A percentile compares a stretch with the other conserved stretches of the same genome.
phyloP scores from a whole-genome alignment of 345 rosid species.

The Hirschfeldia incana region DNA sequence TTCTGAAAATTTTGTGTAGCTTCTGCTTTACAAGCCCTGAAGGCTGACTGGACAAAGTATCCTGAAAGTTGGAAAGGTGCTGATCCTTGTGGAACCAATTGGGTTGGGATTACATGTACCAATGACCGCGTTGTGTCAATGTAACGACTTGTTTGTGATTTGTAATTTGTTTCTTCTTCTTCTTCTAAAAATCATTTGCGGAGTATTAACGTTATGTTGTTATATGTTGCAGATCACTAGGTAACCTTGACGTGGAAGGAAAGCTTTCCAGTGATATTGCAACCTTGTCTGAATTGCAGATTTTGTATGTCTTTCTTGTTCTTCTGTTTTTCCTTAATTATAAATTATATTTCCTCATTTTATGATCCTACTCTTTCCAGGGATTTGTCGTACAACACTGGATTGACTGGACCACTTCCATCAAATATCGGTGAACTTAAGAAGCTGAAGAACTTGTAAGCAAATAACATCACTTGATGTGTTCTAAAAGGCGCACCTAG shows the following conservation, averaged over 20 bases:
- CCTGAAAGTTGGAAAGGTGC: background rate
- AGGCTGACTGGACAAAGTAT: background rate
- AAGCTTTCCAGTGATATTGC: background rate
- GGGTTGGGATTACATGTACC: background rate
- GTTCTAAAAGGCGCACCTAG: background rate
- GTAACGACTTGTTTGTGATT: constrained; percentile 26
- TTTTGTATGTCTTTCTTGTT: background rate
- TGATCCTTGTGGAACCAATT: background rate
- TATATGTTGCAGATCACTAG: constrained; percentile 48
- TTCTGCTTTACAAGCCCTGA: background rate
- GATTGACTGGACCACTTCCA: constrained; percentile 70
- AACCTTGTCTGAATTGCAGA: background rate
- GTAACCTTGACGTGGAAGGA: background rate
- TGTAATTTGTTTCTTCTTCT: background rate
- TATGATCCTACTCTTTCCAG: constrained; percentile 37
- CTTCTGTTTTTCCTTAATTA: background rate
- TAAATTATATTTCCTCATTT: background rate
- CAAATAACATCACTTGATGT: background rate
- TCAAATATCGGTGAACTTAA: constrained; percentile 51
- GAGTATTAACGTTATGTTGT: background rate
- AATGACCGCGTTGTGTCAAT: constrained; percentile 47
- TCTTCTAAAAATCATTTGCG: background rate
- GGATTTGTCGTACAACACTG: constrained; percentile 77
- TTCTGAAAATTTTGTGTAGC: background rate
- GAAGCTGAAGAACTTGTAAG: constrained; percentile 74